phyloP scores from a whole-genome alignment of 306 rosid genomes.

The Lagenaria siceraria region DNA sequence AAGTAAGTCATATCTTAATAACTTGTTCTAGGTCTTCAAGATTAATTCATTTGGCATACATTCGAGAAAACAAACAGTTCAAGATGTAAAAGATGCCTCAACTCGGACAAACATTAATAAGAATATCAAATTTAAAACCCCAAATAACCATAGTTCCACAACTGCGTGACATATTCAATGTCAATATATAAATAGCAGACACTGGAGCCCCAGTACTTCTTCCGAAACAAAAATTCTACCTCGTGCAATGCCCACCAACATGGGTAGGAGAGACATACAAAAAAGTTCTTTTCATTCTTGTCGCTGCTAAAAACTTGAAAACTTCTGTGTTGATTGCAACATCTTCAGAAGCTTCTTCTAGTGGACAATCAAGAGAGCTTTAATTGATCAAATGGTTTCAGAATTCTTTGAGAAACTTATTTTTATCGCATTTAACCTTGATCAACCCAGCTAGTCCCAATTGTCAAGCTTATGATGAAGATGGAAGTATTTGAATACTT shows the following conservation, averaged over 20 bases:
- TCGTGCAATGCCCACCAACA: neutral
- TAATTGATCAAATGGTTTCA: neutral
- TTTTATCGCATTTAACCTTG: neutral
- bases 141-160: neutral
- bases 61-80: neutral
- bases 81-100: neutral
- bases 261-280: neutral
- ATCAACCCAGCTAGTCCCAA: neutral
- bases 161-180: neutral
- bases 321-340: neutral
- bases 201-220: neutral
- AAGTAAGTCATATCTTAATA: neutral
- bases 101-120: neutral
- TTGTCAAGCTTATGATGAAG: neutral
- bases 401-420: neutral
- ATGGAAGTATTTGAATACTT: neutral
- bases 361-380: neutral
- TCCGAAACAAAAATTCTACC: neutral
- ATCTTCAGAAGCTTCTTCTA: neutral
- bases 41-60: neutral
- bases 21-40: neutral
- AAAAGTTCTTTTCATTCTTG: neutral
- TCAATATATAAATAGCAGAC: neutral
- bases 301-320: neutral
- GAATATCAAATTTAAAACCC: neutral